phyloP scores from a whole-genome alignment of 1,139 yeast species.

The Taphrina wiesneri region DNA sequence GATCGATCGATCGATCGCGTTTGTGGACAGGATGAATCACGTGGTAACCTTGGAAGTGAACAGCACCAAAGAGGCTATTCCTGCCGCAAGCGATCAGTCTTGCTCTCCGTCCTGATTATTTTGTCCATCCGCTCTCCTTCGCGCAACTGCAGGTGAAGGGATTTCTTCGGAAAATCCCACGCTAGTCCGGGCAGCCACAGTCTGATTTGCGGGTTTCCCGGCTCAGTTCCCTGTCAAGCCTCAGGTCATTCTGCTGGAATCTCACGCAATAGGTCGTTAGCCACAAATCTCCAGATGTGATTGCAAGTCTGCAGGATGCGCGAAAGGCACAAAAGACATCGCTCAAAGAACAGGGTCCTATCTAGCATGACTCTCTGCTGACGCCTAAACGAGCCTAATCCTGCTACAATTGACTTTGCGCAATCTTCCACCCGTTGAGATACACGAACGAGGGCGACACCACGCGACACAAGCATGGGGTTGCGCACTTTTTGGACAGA shows the following conservation, averaged over 20 bases:
- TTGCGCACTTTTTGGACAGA: conserved; percentile 4
- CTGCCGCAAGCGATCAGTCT: too few species aligned
- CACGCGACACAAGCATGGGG: too few species aligned
- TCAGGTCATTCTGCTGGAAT: not conserved
- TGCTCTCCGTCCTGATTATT: too few species aligned
- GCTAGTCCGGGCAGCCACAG: too few species aligned
- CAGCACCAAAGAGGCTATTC: not conserved
- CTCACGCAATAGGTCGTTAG: not conserved
- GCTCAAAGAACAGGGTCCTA: not conserved
- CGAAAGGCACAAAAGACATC: too few species aligned
- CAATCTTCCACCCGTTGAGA: not conserved
- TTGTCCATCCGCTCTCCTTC: too few species aligned
- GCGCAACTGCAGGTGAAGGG: too few species aligned
- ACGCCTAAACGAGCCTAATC: too few species aligned
- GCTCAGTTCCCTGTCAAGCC: not conserved
- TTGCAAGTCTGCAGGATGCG: too few species aligned
- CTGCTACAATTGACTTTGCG: too few species aligned
- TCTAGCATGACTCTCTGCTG: not conserved
- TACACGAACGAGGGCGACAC: not conserved
- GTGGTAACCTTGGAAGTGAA: not conserved
- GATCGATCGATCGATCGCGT: not conserved
- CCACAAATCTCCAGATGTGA: not conserved
- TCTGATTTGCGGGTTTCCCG: not conserved
- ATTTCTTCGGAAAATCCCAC: too few species aligned
- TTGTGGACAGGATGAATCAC: not conserved